Evolutionary conservation across 495 filamentous ascomycete species (phyloP), one percentile per base, ranked within the genome.

Genomic region (Margaritispora aquatica): DNA sequence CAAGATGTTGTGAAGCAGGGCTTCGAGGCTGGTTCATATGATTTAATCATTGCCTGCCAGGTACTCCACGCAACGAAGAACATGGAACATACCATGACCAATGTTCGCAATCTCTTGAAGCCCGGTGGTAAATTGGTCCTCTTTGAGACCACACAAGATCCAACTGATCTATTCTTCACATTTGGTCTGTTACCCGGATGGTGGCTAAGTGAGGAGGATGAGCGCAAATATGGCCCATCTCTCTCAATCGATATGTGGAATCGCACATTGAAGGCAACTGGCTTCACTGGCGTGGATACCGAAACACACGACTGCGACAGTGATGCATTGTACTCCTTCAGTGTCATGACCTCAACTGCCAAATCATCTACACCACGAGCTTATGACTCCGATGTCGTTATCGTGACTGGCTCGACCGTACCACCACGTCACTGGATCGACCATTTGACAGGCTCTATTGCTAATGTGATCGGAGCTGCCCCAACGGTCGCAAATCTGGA

Each of bases 41-140:
- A 84, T 34, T 41, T 85, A 21, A 69, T 83, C 10, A 66, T 85
- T 29, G 80, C 81, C 0, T n/a, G 73, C n/a, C 66, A 68, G 55
- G 77, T 78, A 2, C 61, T 84, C 0, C 83, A 83, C 55, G 77
- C 79, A 1, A 83, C 81, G 0, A 68, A 69, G 19, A 70, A 66
- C 1, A 72, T 84, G 51, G 55, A 66, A n/a, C 61, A 71, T 17
- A 80, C 80, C 0, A 74, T 84, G 70, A 44, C 63, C 1, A 74
- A 80, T 34, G 66, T 72, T 1, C 67, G 70, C 0, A 59, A 54
- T 0, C 60, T 78, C 13, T 59, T 80, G 27, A 75, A 72, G 27
- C 59, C 52, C 0, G 59, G 52, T 27, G 63, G 51, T n/a, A 66
- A 46, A 22, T 22, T 66, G 9, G 8, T 66, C 1, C 21, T 66